phyloP scores from a whole-genome alignment of 768 basidiomycete species.

The Naematelia aurantialba region DNA sequence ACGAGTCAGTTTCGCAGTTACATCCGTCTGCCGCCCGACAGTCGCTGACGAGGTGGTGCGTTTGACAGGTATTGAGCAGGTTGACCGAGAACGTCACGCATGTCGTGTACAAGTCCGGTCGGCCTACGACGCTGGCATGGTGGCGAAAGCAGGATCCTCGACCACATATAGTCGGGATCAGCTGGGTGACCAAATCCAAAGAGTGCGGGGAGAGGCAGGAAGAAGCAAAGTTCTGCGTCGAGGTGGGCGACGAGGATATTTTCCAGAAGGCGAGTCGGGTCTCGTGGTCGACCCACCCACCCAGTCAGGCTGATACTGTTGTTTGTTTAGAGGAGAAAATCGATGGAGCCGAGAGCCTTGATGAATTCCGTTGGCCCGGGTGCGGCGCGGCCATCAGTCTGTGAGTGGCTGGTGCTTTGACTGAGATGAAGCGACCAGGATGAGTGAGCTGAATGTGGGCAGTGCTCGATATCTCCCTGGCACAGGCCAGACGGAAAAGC shows the following conservation, averaged over 20 bases:
- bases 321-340: conserved; percentile 42
- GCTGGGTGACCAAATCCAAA: conserved; percentile 50
- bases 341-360: conserved; percentile 47
- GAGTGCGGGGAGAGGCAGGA: conserved; percentile 39
- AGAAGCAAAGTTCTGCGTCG: conserved; percentile 37
- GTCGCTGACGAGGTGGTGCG: background rate
- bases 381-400: conserved; percentile 1
- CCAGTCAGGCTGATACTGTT: background rate
- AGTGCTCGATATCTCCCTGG: conserved; percentile 14
- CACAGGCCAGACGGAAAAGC: conserved; percentile 22
- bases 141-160: conserved; percentile 35
- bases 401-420: conserved; percentile 10
- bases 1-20: conserved; percentile 33
- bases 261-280: conserved; percentile 44
- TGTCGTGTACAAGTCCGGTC: conserved; percentile 50
- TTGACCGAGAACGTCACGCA: conserved; percentile 48
- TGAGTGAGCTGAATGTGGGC: conserved; percentile 25
- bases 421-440: no score
- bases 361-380: background rate
- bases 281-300: background rate
- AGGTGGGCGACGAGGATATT: conserved; percentile 39
- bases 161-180: conserved; percentile 48
- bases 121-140: conserved; percentile 46
- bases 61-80: conserved; percentile 39
- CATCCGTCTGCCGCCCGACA: background rate